Evolutionary conservation across 371 early-diverging fungal genomes (phyloP), one percentile per base, ranked within the genome.

Genomic region (Actinomortierella wolfii): DNA sequence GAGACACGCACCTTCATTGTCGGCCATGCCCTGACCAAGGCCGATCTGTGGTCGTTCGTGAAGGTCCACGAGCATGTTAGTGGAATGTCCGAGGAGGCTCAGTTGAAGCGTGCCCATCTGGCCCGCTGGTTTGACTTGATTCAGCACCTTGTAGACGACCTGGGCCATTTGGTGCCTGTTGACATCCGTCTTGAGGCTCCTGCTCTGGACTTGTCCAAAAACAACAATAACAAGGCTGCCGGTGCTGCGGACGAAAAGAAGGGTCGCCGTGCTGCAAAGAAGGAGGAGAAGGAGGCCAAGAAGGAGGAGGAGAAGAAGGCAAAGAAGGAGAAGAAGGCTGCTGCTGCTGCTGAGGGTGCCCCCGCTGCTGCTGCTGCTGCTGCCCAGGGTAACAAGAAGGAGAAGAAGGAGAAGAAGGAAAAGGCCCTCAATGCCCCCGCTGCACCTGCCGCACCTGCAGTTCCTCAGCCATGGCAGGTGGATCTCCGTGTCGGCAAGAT

Each of bases 401-500:
- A 64, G 43, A 70, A 70, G 65, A 70, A 71, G 48, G 65, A 60
- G 15, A 70, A 78, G 65, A 58, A 61, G 51, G 65, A 34, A 56
- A 68, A 74, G 49, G 61, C 75, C 6, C 77, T 65, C 26, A 68
- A 69, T 56, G 77, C 68, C 7, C 53, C 77, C 15, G 79, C 79
- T 41, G 82, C 61, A 0, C 80, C 83, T 40, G 83, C 80, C 15
- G 79, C 80, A 48, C 80, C 77, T 51, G 81, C 79, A 9, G 73
- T 80, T 17, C 84, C 84, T 56, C 84, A 86, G 59, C 92, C 92
- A 18, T 90, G 95, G 43, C 83, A 93, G 77, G 82, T 97, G 49
- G 96, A 98, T 78, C 86, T 98, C 57, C 91, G 95, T 46, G 96
- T 98, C 51, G 98, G 97, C 55, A 86, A 84, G 60, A 94, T 98